Evolutionary conservation across 2,329 filamentous ascomycete species (phyloP).

Genomic region (Alternaria arborescens): DNA sequence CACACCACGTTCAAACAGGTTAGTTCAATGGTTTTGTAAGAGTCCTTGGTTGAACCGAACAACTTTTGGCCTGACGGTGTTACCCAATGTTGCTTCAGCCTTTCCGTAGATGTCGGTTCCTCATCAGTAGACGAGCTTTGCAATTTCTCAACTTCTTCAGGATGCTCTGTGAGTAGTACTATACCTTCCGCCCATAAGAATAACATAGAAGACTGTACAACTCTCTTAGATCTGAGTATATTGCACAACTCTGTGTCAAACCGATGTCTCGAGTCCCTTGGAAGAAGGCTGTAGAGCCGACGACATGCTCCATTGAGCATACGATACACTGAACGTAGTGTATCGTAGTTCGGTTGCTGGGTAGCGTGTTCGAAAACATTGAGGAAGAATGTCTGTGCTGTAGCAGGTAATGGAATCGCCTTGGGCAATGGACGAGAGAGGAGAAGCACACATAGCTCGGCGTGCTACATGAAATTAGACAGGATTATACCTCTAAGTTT

Average conservation of each 20-base stretch:
- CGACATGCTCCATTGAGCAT: constrained; percentile 50
- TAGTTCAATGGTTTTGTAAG: constrained; percentile 43
- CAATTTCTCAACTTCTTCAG: constrained; percentile 9
- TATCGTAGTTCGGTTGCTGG: constrained; percentile 31
- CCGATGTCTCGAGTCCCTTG: constrained; percentile 26
- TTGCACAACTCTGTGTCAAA: constrained; percentile 42
- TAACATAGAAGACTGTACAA: constrained; percentile 38
- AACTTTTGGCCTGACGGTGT: constrained; percentile 44
- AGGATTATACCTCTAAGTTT: background rate
- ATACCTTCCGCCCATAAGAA: constrained; percentile 47
- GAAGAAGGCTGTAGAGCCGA: constrained; percentile 37
- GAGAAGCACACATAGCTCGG: constrained; percentile 42
- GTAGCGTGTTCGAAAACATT: constrained; percentile 41
- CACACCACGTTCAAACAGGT: constrained; percentile 44
- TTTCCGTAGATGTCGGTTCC: constrained; percentile 11
- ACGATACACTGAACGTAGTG: constrained; percentile 39
- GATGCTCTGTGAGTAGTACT: constrained; percentile 38
- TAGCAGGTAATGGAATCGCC: constrained; percentile 40
- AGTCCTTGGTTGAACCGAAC: constrained; percentile 35
- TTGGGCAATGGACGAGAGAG: constrained; percentile 45
- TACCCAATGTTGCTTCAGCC: constrained; percentile 33
- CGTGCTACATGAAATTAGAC: constrained; percentile 31
- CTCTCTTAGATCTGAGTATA: constrained; percentile 35
- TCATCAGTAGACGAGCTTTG: constrained; percentile 4
- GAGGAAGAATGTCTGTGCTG: constrained; percentile 47